These are phyloP conservation scores for Entomophthora muscae DNA, from an alignment of 371 early-diverging fungal species.

Conservation along the genomic window DNA sequence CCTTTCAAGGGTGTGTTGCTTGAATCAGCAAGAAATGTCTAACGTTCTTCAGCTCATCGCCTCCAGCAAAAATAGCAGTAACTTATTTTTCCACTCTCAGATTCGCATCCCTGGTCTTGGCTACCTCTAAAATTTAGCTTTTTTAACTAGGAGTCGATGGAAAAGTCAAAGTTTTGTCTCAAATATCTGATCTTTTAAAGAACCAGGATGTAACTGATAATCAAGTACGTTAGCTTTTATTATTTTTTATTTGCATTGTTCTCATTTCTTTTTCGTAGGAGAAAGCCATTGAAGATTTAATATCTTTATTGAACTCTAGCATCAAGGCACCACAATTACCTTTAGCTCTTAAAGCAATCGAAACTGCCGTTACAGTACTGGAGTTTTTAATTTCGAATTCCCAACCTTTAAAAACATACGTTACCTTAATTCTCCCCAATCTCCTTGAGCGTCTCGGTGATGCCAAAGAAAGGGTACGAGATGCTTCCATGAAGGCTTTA, in stretches of 20 bases:
- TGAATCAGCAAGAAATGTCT: no score
- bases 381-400: not conserved
- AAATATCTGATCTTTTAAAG: not conserved
- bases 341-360: constrained; percentile 3
- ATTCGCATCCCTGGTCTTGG: not conserved
- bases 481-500: not conserved
- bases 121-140: not conserved
- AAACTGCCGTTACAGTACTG: not conserved
- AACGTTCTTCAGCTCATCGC: not conserved
- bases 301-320: not conserved
- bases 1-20: no score
- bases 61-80: not conserved
- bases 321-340: not conserved
- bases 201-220: not conserved
- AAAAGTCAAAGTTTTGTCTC: not conserved
- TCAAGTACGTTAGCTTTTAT: not conserved
- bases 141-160: not conserved
- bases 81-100: not conserved
- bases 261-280: not conserved
- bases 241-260: not conserved
- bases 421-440: not conserved
- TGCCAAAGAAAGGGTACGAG: constrained; percentile 1
- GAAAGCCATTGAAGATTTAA: not conserved
- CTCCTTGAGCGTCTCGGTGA: constrained; percentile 4
- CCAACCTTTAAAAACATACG: not conserved